Evolutionary conservation across 2,329 filamentous ascomycete species (phyloP).

Genomic region (Xylaria sp.): DNA sequence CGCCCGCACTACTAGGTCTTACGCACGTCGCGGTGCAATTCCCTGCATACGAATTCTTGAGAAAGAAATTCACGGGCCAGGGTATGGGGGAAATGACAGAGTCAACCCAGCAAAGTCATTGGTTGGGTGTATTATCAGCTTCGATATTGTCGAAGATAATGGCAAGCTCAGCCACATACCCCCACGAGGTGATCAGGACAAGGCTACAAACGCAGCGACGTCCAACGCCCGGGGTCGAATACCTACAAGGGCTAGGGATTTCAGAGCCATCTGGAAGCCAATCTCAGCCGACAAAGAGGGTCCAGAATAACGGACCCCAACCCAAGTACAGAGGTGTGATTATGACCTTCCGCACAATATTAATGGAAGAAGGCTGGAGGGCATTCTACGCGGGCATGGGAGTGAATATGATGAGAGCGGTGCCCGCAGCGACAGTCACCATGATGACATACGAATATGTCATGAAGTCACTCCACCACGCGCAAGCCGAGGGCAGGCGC

Average conservation of each 20-base stretch:
- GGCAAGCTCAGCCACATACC: conserved; percentile 94
- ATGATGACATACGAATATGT: conserved; percentile 95
- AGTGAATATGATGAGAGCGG: conserved; percentile 95
- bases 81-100: conserved; percentile 79
- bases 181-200: conserved; percentile 95
- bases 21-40: conserved; percentile 98
- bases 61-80: conserved; percentile 87
- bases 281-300: conserved; percentile 50
- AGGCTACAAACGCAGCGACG: conserved; percentile 92
- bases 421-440: conserved; percentile 95
- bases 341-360: conserved; percentile 83
- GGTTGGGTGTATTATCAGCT: conserved; percentile 84
- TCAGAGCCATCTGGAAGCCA: conserved; percentile 56
- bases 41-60: conserved; percentile 93
- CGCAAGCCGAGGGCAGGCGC: conserved; percentile 53
- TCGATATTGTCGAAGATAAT: conserved; percentile 95
- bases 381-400: conserved; percentile 98
- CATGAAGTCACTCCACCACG: conserved; percentile 63
- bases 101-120: conserved; percentile 72
- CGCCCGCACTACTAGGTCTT: conserved; percentile 88
- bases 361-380: conserved; percentile 91
- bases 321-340: conserved; percentile 80
- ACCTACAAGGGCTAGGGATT: conserved; percentile 61
- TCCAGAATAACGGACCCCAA: conserved; percentile 32
- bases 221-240: conserved; percentile 66